phyloP scores from a whole-genome alignment of 2,329 filamentous ascomycete genomes.

The Zopfia rhizophila region DNA sequence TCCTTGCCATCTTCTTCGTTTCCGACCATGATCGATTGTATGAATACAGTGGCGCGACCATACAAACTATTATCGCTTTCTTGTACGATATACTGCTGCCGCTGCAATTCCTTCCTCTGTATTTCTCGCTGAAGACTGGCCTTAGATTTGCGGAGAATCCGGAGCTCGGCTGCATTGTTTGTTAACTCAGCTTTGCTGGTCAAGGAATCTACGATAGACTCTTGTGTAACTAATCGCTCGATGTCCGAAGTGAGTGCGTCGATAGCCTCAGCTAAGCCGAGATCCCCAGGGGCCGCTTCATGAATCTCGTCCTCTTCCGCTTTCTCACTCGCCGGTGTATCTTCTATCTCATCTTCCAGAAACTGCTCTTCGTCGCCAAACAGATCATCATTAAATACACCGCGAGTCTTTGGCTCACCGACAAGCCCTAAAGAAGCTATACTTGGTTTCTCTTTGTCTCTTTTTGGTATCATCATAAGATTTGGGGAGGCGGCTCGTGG shows the following conservation, averaged over 20 bases:
- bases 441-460: conserved; percentile 75
- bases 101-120: conserved; percentile 90
- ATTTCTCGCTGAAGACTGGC: conserved; percentile 93
- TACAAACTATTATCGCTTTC: conserved; percentile 98
- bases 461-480: conserved; percentile 45
- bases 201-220: conserved; percentile 89
- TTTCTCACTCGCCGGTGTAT: conserved; percentile 69
- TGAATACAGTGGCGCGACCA: conserved; percentile 86
- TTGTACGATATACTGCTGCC: conserved; percentile 96
- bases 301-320: conserved; percentile 85
- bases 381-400: conserved; percentile 93
- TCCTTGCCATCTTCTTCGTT: conserved; percentile 92
- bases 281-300: conserved; percentile 91
- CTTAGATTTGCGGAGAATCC: conserved; percentile 93
- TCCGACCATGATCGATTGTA: conserved; percentile 92
- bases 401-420: conserved; percentile 84
- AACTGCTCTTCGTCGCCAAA: conserved; percentile 92
- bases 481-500: conserved; percentile 55
- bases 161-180: conserved; percentile 92
- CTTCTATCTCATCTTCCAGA: conserved; percentile 85
- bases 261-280: conserved; percentile 93
- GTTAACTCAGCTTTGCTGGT: conserved; percentile 95
- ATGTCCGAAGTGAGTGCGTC: conserved; percentile 88
- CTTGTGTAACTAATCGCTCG: conserved; percentile 85
- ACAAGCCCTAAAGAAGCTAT: conserved; percentile 92